Conservation (phyloP, 1,139 yeast species). For the Keqinozyma sinolaborantium region DNA sequence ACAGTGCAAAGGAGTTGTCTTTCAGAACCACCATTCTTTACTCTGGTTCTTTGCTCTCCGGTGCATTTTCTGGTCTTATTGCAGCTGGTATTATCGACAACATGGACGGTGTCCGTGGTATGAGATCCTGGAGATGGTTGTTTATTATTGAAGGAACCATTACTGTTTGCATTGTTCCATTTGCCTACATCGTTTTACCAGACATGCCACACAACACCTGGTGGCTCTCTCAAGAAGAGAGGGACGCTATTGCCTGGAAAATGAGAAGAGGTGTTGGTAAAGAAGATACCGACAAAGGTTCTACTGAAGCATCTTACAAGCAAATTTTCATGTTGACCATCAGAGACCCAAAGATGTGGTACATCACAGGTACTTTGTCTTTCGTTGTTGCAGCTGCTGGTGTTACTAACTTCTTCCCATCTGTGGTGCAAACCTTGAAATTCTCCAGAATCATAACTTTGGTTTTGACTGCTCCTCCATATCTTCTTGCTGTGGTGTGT, state of each 20-base stretch:
- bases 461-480: constrained; percentile 61
- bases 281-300: constrained; percentile 34
- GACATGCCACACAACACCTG: constrained; percentile 63
- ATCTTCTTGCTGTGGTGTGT: constrained; percentile 49
- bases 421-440: constrained; percentile 53
- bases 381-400: constrained; percentile 57
- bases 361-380: constrained; percentile 40
- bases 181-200: constrained; percentile 63
- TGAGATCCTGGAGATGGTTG: constrained; percentile 68
- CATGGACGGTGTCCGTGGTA: constrained; percentile 35
- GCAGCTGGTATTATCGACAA: constrained; percentile 41
- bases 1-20: constrained; percentile 44
- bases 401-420: constrained; percentile 60
- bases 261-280: constrained; percentile 37
- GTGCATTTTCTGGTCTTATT: constrained; percentile 80
- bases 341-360: constrained; percentile 45
- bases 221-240: constrained; percentile 48
- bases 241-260: constrained; percentile 44
- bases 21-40: constrained; percentile 56
- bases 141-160: constrained; percentile 72
- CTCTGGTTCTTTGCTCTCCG: constrained; percentile 68
- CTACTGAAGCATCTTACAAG: constrained; percentile 29
- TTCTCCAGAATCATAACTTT: constrained; percentile 47
- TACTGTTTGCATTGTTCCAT: constrained; percentile 54
- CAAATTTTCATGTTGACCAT: constrained; percentile 39